Evolutionary conservation across 257 asterid genomes (phyloP).

Genomic region (Solanum gracilifrons): DNA sequence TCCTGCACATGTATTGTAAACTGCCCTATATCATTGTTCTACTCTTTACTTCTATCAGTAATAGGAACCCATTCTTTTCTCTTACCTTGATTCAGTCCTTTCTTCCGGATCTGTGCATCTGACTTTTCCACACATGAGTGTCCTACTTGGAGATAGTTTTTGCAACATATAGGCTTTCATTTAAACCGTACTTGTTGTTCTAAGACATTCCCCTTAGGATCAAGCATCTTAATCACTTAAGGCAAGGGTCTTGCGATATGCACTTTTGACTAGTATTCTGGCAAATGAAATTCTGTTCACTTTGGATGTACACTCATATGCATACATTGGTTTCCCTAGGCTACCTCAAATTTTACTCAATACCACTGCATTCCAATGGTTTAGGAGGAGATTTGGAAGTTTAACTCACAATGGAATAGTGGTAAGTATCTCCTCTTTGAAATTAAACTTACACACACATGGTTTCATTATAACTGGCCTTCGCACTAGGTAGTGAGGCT

Average conservation of each 20-base stretch:
- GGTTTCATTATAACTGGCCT: not conserved
- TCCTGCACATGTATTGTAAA: rapidly evolving
- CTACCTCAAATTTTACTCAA: not conserved
- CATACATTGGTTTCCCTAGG: not conserved
- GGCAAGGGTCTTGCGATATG: not conserved
- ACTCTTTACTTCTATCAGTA: too few species aligned
- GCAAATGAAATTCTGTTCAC: not conserved
- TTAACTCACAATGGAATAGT: not conserved
- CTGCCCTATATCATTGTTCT: not conserved
- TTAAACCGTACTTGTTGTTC: not conserved
- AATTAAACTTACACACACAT: not conserved
- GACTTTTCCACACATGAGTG: not conserved
- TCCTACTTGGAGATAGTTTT: not conserved
- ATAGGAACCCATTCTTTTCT: not conserved
- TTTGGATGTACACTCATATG: not conserved
- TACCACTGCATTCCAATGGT: too few species aligned
- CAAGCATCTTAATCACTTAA: too few species aligned
- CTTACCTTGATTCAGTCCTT: not conserved
- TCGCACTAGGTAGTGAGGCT: not conserved
- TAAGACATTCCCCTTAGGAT: not conserved
- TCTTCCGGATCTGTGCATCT: too few species aligned
- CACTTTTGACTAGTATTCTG: not conserved
- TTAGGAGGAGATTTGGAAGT: not conserved
- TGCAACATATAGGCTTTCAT: too few species aligned
- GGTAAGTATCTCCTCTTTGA: not conserved